Percentiles rank a stretch among this genome's conserved stretches.
Evolutionary conservation across 768 basidiomycete species (phyloP).

Genomic region (Tricholoma hemisulphureum): DNA sequence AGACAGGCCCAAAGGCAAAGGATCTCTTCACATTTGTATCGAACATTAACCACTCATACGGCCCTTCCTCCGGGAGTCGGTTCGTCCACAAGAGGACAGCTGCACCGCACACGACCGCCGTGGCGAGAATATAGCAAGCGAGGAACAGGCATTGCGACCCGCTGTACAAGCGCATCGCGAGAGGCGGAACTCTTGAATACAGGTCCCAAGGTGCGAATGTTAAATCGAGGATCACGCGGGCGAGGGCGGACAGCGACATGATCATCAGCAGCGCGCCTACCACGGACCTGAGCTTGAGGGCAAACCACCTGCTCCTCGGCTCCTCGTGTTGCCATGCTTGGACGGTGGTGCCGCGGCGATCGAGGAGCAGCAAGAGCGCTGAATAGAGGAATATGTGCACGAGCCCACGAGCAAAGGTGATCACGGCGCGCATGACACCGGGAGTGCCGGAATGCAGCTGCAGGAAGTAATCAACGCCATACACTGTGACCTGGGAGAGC

Average conservation of each 20-base stretch:
- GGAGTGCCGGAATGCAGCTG: neutral
- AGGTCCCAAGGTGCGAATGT: neutral
- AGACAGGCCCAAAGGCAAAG: too few relatives aligned
- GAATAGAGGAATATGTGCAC: neutral
- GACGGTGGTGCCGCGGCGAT: neutral
- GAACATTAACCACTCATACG: neutral
- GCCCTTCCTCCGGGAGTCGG: neutral
- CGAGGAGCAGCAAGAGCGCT: neutral
- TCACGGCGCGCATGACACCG: neutral
- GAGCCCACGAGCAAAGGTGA: neutral
- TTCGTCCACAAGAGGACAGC: neutral
- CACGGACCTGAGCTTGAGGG: neutral
- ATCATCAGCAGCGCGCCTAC: neutral
- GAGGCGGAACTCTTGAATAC: too few relatives aligned
- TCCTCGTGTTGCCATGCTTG: neutral
- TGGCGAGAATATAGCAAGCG: neutral
- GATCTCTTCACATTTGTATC: neutral
- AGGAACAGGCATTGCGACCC: neutral
- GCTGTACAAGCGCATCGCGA: neutral
- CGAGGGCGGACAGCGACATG: neutral
- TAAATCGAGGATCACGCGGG: neutral
- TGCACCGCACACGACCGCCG: neutral
- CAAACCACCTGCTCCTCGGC: neutral
- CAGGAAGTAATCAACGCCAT: neutral
- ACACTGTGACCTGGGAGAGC: neutral